Base-by-base conservation (phyloP, 1,139 yeast species). In the Blastobotrys proliferans region DNA sequence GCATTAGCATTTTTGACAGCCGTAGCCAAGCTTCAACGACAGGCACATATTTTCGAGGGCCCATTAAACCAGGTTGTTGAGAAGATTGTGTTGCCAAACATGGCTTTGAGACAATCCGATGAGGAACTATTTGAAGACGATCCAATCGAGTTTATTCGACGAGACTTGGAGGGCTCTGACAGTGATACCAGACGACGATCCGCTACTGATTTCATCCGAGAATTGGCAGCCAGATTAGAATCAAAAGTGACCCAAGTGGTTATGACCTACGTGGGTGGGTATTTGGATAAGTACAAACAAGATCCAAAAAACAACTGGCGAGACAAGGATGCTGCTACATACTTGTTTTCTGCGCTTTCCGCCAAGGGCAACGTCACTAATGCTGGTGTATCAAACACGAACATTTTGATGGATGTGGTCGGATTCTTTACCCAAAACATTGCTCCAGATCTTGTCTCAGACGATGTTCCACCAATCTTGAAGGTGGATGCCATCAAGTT, bases 91-190 rank as follows among this genome's bases (percentile, higher is more conserved):
- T 71, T 94, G 49, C 98, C 98, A 31, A 94, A 92, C 60, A 79
- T 90, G 57, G 76, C 81, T 17, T 74, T 92, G 44, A 56, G 82
- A 59, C 90, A 83, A 46, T 73, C 83, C 4, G 99, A 94, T 60
- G 88, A 87, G 57, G 98, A 94, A 62, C 64, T 81, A 51, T 92
- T 94, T 64, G 98, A 92, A 65, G 98, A 94, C 64, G 98, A 94
- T 59, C 98, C 98, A 31, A 83, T 92, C 42, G 94, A 86, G 56
- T 94, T 74, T 60, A 92, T 88, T 16, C 76, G 97, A 57, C 76
- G 95, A 47, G 98, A 94, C 63, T 70, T 94, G 44, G 98, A 92
- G 67, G 98, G 97, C 3, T 82, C 95, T 0, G 97, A 92, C 59
- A 78, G 83, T 28, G 97, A 90, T 57, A 83, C 97, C 1, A 77